Percentiles rank a stretch among this genome's conserved stretches.
phyloP scores from a whole-genome alignment of 2,329 filamentous ascomycete genomes.

The Lecanicillium sp. region DNA sequence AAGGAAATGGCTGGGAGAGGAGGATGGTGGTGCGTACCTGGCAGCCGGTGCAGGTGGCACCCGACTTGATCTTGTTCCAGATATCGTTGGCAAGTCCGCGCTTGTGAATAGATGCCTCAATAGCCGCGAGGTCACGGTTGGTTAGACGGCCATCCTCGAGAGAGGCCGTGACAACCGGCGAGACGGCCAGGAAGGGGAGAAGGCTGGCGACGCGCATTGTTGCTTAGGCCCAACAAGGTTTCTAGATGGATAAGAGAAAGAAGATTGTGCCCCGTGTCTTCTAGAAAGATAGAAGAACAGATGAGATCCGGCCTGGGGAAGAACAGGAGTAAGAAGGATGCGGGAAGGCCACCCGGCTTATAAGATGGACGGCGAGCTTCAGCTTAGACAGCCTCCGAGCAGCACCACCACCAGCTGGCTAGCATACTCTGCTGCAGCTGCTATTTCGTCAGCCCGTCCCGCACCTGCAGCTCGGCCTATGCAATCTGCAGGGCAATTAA shows the following conservation, averaged over 20 bases:
- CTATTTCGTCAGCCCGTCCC: no score
- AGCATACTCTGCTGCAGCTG: no score
- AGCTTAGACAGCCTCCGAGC: no score
- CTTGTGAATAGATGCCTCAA: not conserved
- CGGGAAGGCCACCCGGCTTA: no score
- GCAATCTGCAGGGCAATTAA: not conserved
- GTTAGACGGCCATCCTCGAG: not conserved
- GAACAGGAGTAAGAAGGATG: no score
- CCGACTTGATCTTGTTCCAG: constrained; percentile 22
- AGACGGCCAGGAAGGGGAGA: not conserved
- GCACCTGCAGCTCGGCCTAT: not conserved
- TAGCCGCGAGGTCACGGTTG: not conserved
- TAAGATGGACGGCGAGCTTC: no score
- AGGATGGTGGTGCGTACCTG: constrained; percentile 17
- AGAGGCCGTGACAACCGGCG: not conserved
- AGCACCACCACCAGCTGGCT: no score
- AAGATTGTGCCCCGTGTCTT: no score
- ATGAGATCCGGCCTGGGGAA: no score
- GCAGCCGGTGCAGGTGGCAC: constrained; percentile 21
- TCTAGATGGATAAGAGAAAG: no score
- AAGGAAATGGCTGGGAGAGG: no score
- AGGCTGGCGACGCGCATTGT: constrained; percentile 1
- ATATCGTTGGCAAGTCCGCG: constrained; percentile 18
- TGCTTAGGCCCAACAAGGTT: not conserved
- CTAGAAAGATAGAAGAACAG: no score